Percentiles rank a stretch among this genome's conserved stretches.
These are phyloP conservation scores for Botrytis squamosa DNA, from an alignment of 2,329 filamentous ascomycete species.

Conservation along the genomic window DNA sequence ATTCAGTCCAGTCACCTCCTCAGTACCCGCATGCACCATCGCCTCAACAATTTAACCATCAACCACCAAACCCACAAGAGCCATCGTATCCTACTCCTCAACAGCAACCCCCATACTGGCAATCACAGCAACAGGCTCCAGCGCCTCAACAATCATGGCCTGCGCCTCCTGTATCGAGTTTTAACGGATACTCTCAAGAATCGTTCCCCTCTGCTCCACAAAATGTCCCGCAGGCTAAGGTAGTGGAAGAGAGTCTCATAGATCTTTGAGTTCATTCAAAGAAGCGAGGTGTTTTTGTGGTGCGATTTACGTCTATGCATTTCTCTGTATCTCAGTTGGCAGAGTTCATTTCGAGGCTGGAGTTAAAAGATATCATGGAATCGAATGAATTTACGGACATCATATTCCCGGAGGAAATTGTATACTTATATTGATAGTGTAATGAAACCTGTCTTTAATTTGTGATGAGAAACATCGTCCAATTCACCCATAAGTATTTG, in stretches of 20 bases:
- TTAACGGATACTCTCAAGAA: conserved; percentile 55
- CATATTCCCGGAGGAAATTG: background rate
- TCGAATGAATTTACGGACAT: conserved; percentile 2
- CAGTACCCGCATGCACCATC: conserved; percentile 35
- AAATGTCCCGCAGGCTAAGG: conserved; percentile 53
- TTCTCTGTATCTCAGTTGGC: background rate
- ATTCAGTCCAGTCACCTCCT: conserved; percentile 39
- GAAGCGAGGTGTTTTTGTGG: conserved; percentile 9
- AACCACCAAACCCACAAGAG: conserved; percentile 34
- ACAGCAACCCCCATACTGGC: conserved; percentile 50
- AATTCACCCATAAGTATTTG: background rate
- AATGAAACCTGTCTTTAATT: conserved; percentile 1
- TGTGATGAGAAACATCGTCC: background rate
- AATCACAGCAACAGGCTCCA: conserved; percentile 45
- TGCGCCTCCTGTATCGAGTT: conserved; percentile 39
- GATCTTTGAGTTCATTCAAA: conserved; percentile 58
- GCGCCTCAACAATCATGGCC: conserved; percentile 44
- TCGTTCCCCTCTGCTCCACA: conserved; percentile 66
- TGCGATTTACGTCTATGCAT: conserved; percentile 5
- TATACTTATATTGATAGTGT: conserved; percentile 8
- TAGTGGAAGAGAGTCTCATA: conserved; percentile 76
- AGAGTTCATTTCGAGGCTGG: background rate
- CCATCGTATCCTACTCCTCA: conserved; percentile 26
- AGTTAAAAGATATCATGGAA: conserved; percentile 15
- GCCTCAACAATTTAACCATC: conserved; percentile 31